Evolutionary conservation across 176 grass and related monocot genomes (phyloP).

Genomic region (Avena insularis): DNA sequence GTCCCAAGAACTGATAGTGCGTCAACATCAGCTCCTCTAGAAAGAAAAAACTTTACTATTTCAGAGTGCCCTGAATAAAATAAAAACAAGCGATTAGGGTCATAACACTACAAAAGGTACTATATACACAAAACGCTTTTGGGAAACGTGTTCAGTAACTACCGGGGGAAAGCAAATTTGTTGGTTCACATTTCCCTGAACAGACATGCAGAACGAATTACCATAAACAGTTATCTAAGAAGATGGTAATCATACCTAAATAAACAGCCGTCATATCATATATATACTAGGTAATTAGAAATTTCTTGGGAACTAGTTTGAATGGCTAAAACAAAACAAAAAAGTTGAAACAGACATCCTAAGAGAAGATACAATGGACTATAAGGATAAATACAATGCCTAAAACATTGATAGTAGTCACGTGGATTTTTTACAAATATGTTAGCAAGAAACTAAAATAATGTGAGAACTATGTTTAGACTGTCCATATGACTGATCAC

Average conservation of each 20-base stretch:
- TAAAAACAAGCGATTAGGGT: slow-evolving; percentile 11
- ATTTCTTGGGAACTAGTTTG: no score
- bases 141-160: no score
- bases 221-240: no score
- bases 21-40: slow-evolving; percentile 38
- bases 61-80: slow-evolving; percentile 23
- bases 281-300: no score
- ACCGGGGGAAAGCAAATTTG: no score
- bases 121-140: no score
- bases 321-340: neutral
- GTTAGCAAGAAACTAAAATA: neutral
- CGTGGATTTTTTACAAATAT: neutral
- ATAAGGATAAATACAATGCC: neutral
- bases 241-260: no score
- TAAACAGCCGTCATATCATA: no score
- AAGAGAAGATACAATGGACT: neutral
- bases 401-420: neutral
- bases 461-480: neutral
- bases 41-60: no score
- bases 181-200: no score
- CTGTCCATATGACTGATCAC: neutral
- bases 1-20: slow-evolving; percentile 2
- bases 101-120: neutral
- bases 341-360: neutral
- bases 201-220: no score